phyloP scores from a whole-genome alignment of 352 stramenopile species.

The Aphanomyces invadans region DNA sequence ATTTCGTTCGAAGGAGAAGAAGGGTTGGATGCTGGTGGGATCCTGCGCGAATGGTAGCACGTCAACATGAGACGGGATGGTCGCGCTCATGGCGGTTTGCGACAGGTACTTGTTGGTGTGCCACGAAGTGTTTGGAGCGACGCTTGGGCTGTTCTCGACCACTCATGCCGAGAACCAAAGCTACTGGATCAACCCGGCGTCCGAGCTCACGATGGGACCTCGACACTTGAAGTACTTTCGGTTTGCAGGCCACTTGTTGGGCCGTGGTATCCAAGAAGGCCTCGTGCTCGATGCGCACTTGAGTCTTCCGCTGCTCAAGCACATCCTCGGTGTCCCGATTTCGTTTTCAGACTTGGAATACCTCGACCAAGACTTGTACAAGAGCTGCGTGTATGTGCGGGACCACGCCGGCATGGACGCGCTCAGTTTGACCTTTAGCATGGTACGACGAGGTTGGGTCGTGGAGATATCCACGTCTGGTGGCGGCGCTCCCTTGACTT shows the following conservation, averaged over 20 bases:
- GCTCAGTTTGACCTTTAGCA: constrained; percentile 63
- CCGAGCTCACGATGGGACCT: constrained; percentile 27
- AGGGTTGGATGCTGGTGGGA: constrained; percentile 61
- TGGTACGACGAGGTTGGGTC: constrained; percentile 30
- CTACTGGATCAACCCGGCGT: constrained; percentile 77
- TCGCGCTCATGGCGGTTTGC: too few species aligned
- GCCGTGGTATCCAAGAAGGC: constrained; percentile 96
- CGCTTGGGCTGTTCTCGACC: constrained; percentile 56
- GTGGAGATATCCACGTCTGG: too few species aligned
- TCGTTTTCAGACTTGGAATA: constrained; percentile 82
- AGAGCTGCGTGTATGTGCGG: constrained; percentile 62
- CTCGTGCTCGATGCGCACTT: constrained; percentile 96
- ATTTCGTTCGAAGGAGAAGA: constrained; percentile 66
- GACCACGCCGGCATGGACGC: constrained; percentile 62
- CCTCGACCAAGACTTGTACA: constrained; percentile 71
- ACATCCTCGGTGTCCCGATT: constrained; percentile 74
- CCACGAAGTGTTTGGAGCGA: constrained; percentile 64
- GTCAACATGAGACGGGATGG: too few species aligned
- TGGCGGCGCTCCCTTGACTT: too few species aligned
- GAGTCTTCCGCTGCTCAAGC: constrained; percentile 79
- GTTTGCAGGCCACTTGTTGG: constrained; percentile 91
- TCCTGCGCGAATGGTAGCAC: constrained; percentile 75
- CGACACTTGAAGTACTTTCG: constrained; percentile 92
- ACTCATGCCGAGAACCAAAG: constrained; percentile 69
- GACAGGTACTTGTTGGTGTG: constrained; percentile 39